These are phyloP conservation scores for Metschnikowia vanudenii DNA, from an alignment of 805 yeast species.

Conservation along the genomic window DNA sequence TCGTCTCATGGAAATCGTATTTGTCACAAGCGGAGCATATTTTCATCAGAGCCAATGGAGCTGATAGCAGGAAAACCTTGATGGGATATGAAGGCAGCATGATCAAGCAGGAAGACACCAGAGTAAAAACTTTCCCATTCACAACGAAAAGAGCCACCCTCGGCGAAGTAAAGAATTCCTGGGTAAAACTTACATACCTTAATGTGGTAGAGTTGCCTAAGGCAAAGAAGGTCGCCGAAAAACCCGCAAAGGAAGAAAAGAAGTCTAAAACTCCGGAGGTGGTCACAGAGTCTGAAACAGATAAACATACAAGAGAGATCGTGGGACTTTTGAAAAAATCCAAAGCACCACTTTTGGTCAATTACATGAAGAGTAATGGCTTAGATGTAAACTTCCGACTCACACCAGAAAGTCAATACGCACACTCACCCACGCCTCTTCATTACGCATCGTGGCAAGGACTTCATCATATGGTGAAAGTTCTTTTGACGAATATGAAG, in stretches of 20 bases:
- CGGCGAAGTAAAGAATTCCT: slow-evolving; percentile 74
- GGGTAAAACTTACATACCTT: slow-evolving; percentile 73
- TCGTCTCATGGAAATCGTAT: slow-evolving; percentile 62
- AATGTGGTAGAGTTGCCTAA: slow-evolving; percentile 55
- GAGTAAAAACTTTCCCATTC: slow-evolving; percentile 78
- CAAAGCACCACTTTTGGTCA: slow-evolving; percentile 69
- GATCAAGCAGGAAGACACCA: slow-evolving; percentile 49
- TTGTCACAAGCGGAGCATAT: slow-evolving; percentile 65
- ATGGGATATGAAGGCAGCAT: slow-evolving; percentile 65
- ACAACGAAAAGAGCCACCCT: slow-evolving; percentile 87
- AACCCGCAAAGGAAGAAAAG: slow-evolving; percentile 13
- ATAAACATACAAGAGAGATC: slow-evolving; percentile 56
- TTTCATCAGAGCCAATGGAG: slow-evolving; percentile 79
- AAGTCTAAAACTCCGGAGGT: slow-evolving; percentile 12
- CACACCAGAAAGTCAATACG: slow-evolving; percentile 53
- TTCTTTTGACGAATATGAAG: slow-evolving; percentile 59
- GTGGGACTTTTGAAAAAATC: slow-evolving; percentile 63
- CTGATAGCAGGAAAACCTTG: slow-evolving; percentile 59
- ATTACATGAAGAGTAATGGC: slow-evolving; percentile 58
- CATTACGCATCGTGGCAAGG: slow-evolving; percentile 77
- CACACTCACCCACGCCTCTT: slow-evolving; percentile 65
- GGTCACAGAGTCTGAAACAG: slow-evolving; percentile 28
- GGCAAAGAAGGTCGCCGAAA: slow-evolving; percentile 19
- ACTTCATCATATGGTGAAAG: slow-evolving; percentile 61
- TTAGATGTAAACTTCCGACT: slow-evolving; percentile 53